Conservation (phyloP, 768 basidiomycete species). For the Xerocomellus intermedius region DNA sequence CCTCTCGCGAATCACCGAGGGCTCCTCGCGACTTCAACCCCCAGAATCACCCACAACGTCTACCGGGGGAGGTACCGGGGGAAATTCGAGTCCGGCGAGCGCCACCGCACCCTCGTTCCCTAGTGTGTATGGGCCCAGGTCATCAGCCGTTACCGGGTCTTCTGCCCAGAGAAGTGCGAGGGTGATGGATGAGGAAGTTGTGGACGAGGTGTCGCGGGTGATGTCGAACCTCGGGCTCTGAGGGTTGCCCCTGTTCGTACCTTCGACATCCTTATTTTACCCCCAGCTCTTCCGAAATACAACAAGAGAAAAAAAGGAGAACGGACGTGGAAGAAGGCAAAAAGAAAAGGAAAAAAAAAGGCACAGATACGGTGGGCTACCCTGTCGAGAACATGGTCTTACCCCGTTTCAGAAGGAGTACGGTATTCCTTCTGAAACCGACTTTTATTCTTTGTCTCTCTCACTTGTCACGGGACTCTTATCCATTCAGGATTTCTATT, state of each 20-base stretch:
- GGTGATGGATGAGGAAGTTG: conserved; percentile 51
- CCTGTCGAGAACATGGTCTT: conserved; percentile 21
- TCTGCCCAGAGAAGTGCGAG: conserved; percentile 42
- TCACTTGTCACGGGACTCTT: conserved; percentile 27
- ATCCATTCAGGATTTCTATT: conserved; percentile 34
- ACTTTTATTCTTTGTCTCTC: conserved; percentile 18
- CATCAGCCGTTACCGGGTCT: conserved; percentile 45
- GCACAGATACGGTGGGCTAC: conserved; percentile 17
- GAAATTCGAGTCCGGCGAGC: conserved; percentile 77
- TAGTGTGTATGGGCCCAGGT: conserved; percentile 75
- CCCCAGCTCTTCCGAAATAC: conserved; percentile 5
- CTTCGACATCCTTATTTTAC: conserved; percentile 7
- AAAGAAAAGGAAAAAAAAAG: background rate
- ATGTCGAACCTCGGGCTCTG: conserved; percentile 73
- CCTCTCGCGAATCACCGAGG: conserved; percentile 76
- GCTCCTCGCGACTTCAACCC: conserved; percentile 55
- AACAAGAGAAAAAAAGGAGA: conserved; percentile 6
- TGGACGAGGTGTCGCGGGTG: conserved; percentile 73
- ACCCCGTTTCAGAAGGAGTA: conserved; percentile 19
- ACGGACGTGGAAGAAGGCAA: conserved; percentile 4
- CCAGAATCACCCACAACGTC: conserved; percentile 84
- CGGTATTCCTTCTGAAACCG: conserved; percentile 19
- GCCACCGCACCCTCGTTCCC: conserved; percentile 79
- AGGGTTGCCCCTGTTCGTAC: conserved; percentile 16
- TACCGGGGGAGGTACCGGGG: conserved; percentile 66